A percentile compares a stretch with the other conserved stretches of the same genome.
These are phyloP conservation scores for Monilinia polystroma DNA, from an alignment of 2,329 filamentous ascomycete genomes.

Conservation along the genomic window DNA sequence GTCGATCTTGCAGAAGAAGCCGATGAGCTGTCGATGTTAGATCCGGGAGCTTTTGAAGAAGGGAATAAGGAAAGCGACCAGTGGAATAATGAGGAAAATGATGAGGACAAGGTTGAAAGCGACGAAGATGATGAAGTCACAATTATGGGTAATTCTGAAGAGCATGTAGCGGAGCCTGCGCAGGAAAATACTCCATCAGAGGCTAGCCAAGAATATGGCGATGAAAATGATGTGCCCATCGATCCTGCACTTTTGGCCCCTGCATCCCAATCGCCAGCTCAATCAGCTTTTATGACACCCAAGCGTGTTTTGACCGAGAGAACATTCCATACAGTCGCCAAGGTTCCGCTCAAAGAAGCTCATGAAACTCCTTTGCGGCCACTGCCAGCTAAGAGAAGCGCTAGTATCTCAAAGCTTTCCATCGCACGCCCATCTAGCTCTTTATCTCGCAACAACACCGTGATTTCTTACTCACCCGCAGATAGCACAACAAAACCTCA, in stretches of 20 bases:
- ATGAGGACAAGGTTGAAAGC: neutral
- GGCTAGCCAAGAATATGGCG: conserved; percentile 63
- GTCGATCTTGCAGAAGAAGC: conserved; percentile 58
- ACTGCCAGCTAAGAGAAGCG: conserved; percentile 44
- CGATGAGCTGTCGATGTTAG: conserved; percentile 58
- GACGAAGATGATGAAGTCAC: conserved; percentile 17
- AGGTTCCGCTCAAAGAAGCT: conserved; percentile 71
- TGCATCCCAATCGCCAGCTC: conserved; percentile 19
- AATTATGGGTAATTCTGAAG: neutral
- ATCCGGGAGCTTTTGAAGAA: conserved; percentile 39
- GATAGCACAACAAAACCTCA: conserved; percentile 41
- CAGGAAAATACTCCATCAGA: conserved; percentile 55
- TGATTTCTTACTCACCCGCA: conserved; percentile 55
- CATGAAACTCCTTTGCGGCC: conserved; percentile 45
- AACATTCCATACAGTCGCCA: conserved; percentile 71
- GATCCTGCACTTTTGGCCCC: conserved; percentile 48
- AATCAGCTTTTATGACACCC: conserved; percentile 32
- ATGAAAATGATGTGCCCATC: conserved; percentile 62
- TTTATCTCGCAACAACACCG: conserved; percentile 50
- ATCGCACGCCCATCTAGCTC: conserved; percentile 44
- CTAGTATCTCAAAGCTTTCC: conserved; percentile 46
- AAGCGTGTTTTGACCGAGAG: conserved; percentile 38
- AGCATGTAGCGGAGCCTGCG: neutral
- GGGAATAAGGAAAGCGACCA: conserved; percentile 19
- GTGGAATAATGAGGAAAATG: conserved; percentile 18